phyloP scores from a whole-genome alignment of 192 early-diverging fungal genomes.

The Dispira parvispora region DNA sequence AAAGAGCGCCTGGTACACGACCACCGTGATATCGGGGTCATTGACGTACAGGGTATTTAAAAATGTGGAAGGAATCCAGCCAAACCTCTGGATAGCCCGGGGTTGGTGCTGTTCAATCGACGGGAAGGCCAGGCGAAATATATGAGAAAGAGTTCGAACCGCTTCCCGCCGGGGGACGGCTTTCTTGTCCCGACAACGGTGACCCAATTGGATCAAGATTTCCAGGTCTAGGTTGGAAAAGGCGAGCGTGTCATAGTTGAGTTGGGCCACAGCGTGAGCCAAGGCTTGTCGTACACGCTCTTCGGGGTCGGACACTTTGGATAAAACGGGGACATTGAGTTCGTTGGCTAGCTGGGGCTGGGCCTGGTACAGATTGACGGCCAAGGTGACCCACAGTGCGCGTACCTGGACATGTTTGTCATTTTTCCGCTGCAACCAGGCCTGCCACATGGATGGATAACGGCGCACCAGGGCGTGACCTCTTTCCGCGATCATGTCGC shows the following conservation, averaged over 20 bases:
- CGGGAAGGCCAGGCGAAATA: conserved; percentile 57
- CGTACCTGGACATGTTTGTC: conserved; percentile 60
- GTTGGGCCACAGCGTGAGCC: conserved; percentile 43
- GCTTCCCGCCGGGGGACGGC: conserved; percentile 59
- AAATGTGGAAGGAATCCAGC: conserved; percentile 69
- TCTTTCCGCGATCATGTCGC: conserved; percentile 76
- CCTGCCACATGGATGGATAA: conserved; percentile 68
- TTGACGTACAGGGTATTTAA: conserved; percentile 73
- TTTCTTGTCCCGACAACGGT: conserved; percentile 84
- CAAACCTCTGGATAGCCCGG: conserved; percentile 42
- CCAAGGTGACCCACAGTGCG: conserved; percentile 53
- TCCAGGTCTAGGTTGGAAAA: conserved; percentile 35
- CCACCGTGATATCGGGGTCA: conserved; percentile 54
- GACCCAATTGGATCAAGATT: conserved; percentile 40
- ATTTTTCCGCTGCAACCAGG: conserved; percentile 60
- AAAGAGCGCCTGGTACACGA: conserved; percentile 24
- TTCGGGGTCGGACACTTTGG: conserved; percentile 76
- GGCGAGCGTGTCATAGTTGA: conserved; percentile 41
- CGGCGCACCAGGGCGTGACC: conserved; percentile 45
- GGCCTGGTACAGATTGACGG: conserved; percentile 38
- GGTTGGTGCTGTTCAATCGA: conserved; percentile 52
- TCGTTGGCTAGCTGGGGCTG: conserved; percentile 58
- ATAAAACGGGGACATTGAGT: conserved; percentile 40
- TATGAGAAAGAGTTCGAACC: conserved; percentile 42
- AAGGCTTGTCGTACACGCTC: conserved; percentile 73